Base-by-base conservation (phyloP, 106 monocot species). In the Amphibolis antarctica region DNA sequence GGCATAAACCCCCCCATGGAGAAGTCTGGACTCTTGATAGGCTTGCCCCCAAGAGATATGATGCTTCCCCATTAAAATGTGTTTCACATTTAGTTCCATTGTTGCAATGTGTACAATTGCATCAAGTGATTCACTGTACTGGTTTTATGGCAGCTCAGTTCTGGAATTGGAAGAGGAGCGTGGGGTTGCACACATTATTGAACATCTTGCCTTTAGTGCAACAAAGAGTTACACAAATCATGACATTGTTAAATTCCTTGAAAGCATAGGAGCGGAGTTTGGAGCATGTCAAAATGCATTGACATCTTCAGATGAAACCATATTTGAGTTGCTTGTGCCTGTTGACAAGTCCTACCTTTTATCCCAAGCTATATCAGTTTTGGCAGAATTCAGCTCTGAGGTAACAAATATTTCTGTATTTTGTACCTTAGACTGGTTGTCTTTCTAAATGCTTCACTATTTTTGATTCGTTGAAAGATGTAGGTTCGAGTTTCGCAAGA, bases 371-470 rank as follows among this genome's bases (percentile, higher is more conserved):
- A 85, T 98, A 49, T 98, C 98, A 20, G 79, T 98, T 54, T 71
- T 98, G 61, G 98, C 98, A 59, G 98, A 98, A 72, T 98, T 98
- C 58, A 98, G 98, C 67, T 87, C 91, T 55, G 98, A 98, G 90
- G 98, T 91, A 59, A 19, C 25, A 24, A 24, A 49, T 36, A 18
- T 49, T 6, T 29, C 1, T 22, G 9, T 54, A 21, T 3, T 18
- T 4, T 59, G 6, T 66, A 36, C n/a, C 11, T n/a, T 49, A 26
- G 13, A 59, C 23, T 31, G 14, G 60, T 61, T 73, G 29, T 31
- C 43, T 15, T 59, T 61, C n/a, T 55, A 29, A 24, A 15, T 44
- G 26, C 50, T 54, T 71, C 48, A 17, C 66, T 49, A 55, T 36
- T 62, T 21, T 49, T 45, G 29, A 44, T 66, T 28, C 6, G 46